Base-by-base conservation (phyloP, 306 rosid genomes). In the Ormosia semicastrata region DNA sequence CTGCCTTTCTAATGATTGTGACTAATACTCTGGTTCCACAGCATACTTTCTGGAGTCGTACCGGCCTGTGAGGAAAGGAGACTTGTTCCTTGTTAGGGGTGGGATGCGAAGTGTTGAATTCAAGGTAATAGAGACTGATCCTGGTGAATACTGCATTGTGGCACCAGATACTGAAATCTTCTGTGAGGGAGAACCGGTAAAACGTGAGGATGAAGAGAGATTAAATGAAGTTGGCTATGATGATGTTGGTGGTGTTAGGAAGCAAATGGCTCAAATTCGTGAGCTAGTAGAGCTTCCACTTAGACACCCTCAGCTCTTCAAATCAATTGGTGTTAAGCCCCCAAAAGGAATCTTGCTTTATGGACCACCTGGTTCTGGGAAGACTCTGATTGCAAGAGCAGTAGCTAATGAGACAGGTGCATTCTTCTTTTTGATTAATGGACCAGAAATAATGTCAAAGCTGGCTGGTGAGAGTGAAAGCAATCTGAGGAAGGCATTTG, bases 191-290 rank as follows among this genome's bases (percentile, higher is more conserved):
- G 91, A 91, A 36, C 92, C 94, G 7, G 47, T 91, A 74, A 89
- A 86, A 80, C 88, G 87, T 13, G 94, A 91, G 53, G 94, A 91
- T 68, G 94, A 91, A 83, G 92, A 89, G 79, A 89, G 77, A 75
- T 65, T 91, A 47, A 86, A 91, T 50, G 92, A 89, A 73, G 80
- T 87, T 34, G 91, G 95, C 43, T 89, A 91, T 80, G 92, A 91
- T 89, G 91, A 88, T 83, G 92, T 87, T 82, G 95, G 95, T 52
- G 95, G 93, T 75, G 95, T 91, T 54, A 85, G 93, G 86, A 91
- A 89, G 78, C 96, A 89, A 80, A 91, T 91, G 96, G 93, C 93
- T 71, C 93, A 91, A 78, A 91, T 91, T n/a, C 93, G 92, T 2
- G 93, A 91, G 78, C 81, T 89, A 4, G 95, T 91, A 2, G 93